phyloP scores from a whole-genome alignment of 2,329 filamentous ascomycete genomes.

The Alternaria metachromatica region DNA sequence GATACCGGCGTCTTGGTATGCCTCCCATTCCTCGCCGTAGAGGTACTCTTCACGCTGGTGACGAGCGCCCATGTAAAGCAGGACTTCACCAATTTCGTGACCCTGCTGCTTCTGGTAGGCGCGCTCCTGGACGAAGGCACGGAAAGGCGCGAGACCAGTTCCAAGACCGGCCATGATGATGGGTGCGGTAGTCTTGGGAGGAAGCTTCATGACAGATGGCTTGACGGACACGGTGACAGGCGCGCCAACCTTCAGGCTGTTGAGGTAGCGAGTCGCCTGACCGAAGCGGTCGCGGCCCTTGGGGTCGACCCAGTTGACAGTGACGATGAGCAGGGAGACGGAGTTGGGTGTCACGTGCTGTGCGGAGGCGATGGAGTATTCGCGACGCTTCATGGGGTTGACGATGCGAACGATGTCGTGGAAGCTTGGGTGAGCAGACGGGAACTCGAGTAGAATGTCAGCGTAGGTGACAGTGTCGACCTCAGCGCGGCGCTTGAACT shows the following conservation, averaged over 20 bases:
- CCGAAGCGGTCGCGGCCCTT: constrained; percentile 88
- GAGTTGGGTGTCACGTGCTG: constrained; percentile 90
- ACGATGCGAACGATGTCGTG: constrained; percentile 89
- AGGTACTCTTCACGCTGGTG: constrained; percentile 99
- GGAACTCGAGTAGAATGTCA: constrained; percentile 88
- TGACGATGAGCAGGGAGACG: constrained; percentile 96
- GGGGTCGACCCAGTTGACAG: constrained; percentile 92
- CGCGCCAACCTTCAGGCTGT: constrained; percentile 74
- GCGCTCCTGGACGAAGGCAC: constrained; percentile 96
- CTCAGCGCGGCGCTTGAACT: constrained; percentile 91
- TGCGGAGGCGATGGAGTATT: constrained; percentile 98
- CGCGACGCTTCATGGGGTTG: constrained; percentile 89
- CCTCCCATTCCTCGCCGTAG: constrained; percentile 99
- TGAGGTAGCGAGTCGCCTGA: constrained; percentile 90
- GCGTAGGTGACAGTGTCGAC: constrained; percentile 91
- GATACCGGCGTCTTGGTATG: constrained; percentile 92
- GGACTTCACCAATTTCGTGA: constrained; percentile 89
- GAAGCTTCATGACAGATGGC: constrained; percentile 99
- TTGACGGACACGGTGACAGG: constrained; percentile 93
- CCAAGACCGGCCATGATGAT: constrained; percentile 99
- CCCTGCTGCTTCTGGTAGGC: constrained; percentile 98
- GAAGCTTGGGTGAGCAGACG: constrained; percentile 86
- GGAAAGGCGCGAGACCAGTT: constrained; percentile 97
- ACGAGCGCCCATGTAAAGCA: constrained; percentile 95
- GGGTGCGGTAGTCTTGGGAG: constrained; percentile 81